Evolutionary conservation across 345 rosid genomes (phyloP), one percentile per base, ranked within the genome.

Genomic region (Moringa oleifera): DNA sequence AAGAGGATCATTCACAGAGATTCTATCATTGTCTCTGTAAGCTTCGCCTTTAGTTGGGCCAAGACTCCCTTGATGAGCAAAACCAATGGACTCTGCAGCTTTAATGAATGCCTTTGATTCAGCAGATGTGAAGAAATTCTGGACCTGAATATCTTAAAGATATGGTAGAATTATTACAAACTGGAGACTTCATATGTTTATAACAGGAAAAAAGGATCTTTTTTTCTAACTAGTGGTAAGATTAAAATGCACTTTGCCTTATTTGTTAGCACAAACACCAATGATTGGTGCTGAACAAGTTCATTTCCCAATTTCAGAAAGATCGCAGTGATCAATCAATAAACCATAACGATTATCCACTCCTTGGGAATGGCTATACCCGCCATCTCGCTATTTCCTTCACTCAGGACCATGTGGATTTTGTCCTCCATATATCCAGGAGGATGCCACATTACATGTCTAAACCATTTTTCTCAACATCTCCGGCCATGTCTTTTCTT

Each of bases 31-130:
- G 70, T 94, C 99, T 50, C 97, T 75, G 55, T 75, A 94, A 66
- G 97, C 97, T 83, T 90, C 97, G 7, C 99, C 97, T 67, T 77
- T 81, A 4, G 85, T 66, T 23, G 99, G 99, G 7, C 99, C 97
- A 66, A 80, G 97, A 73, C 96, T 90, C 66, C 97, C 96, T 73
- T 86, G 99, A 71, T 85, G 97, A 50, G 62, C 79, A 73, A 90
- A 90, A 55, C 96, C 99, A 0, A 82, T 71, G 63, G 92, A 74
- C 77, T 90, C 99, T 5, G 91, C 87, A 18, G 57, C 78, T 70
- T 76, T 81, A 37, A 88, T 23, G 28, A 94, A 94, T 21, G 79
- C 85, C 69, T 72, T 81, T 11, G 87, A 83, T 74, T 94, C 99
- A 28, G 80, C 82, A 25, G 87, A 51, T 20, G 83, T 78, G 20